Conservation (phyloP, 2,329 filamentous ascomycete species). For the Zymoseptoria pseudotritici region DNA sequence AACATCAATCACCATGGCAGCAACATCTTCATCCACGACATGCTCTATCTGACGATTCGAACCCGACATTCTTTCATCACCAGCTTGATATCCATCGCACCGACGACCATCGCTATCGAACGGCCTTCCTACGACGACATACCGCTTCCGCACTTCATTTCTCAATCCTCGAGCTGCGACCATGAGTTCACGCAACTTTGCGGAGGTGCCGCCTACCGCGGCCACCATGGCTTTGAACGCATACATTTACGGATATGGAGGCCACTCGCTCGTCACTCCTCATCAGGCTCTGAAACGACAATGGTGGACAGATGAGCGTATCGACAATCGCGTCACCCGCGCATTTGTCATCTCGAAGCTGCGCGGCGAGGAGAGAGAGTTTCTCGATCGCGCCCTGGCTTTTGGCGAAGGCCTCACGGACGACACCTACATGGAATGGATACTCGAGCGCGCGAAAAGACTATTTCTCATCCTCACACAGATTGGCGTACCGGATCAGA, state of each 20-base stretch:
- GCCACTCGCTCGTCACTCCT: slow-evolving; percentile 44
- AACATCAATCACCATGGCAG: neutral
- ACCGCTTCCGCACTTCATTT: neutral
- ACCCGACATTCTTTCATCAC: neutral
- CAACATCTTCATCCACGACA: neutral
- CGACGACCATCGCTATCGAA: neutral
- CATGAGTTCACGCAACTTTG: slow-evolving; percentile 31
- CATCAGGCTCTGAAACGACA: slow-evolving; percentile 44
- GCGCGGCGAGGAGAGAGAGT: slow-evolving; percentile 53
- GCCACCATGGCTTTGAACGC: slow-evolving; percentile 41
- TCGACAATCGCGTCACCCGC: slow-evolving; percentile 61
- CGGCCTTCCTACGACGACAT: neutral
- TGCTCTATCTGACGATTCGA: neutral
- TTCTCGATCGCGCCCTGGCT: slow-evolving; percentile 54
- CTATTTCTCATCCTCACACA: slow-evolving; percentile 66
- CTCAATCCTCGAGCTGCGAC: neutral
- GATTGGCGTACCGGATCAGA: slow-evolving; percentile 62
- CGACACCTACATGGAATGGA: slow-evolving; percentile 73
- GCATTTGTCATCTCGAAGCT: slow-evolving; percentile 61
- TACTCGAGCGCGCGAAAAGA: slow-evolving; percentile 59
- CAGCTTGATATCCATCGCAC: neutral
- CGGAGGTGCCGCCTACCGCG: slow-evolving; percentile 29
- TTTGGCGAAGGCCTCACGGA: slow-evolving; percentile 65
- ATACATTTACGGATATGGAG: slow-evolving; percentile 44
- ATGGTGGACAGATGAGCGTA: slow-evolving; percentile 67